Evolutionary conservation across 2,329 filamentous ascomycete genomes (phyloP), one percentile per base, ranked within the genome.

Genomic region (Magnaporthiopsis incrustans): DNA sequence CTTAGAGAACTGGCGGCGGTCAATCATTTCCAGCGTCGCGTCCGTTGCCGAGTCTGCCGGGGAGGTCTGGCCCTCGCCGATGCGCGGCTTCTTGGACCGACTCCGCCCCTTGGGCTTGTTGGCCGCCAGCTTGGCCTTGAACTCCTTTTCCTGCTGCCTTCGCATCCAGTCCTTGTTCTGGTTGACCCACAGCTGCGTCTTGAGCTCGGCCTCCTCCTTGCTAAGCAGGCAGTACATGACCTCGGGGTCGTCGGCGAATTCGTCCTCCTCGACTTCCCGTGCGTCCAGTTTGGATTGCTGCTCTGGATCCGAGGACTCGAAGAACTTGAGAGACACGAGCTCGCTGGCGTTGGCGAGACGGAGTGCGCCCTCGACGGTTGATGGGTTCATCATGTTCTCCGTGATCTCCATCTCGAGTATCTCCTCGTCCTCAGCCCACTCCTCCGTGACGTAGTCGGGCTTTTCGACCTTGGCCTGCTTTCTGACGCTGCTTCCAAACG

Each of bases 121-220:
- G 3, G 67, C 67, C 11, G 68, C 84, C 67, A 85, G 78, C 74
- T 92, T 91, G 65, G 87, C 85, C 56, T 89, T 85, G 64, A 96
- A 89, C 8, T 89, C 82, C 75, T 95, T 96, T 66, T 90, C 87
- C 72, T 97, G 92, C 72, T 96, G 89, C 61, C 87, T 85, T 11
- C 94, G 90, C 56, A 99, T 81, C 85, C 93, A 99, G 69, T 96
- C 92, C 73, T 95, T 92, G 75, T 99, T 98, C 73, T 93, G 88
- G 66, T 94, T 93, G 58, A 96, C 87, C 95, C 95, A 99, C 63
- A 98, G 90, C 66, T 87, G 86, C 74, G 97, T 93, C 74, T 97
- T 98, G 72, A 92, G 85, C 44, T 84, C 84, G 2, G 88, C 85
- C 76, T 98, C 93, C 3, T 86, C 84, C 1, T 88, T 84, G 0